Conservation (phyloP, 1,284 basidiomycete genomes). For the Sanghuangporus baumii region DNA sequence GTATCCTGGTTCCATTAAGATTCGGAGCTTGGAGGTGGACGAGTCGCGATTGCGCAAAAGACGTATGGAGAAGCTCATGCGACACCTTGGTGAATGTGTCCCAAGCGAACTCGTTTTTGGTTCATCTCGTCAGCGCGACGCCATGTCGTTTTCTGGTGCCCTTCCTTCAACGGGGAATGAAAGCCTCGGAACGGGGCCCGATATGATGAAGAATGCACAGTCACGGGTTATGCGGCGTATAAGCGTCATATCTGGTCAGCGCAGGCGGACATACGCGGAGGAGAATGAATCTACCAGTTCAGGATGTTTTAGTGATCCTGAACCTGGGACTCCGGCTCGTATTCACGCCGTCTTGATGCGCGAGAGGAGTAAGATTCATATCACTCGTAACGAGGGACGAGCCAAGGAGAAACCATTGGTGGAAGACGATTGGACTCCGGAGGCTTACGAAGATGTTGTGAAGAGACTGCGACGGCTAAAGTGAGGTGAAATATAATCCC, state of each 20-base stretch:
- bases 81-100: conserved; percentile 16
- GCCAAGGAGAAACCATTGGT: conserved; percentile 1
- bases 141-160: not conserved
- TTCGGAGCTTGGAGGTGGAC: not conserved
- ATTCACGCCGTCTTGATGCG: not conserved
- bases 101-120: conserved; percentile 16
- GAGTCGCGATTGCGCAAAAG: conserved; percentile 13
- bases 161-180: not conserved
- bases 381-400: not conserved
- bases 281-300: not conserved
- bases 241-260: not conserved
- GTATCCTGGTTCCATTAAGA: not conserved
- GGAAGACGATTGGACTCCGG: conserved; percentile 16
- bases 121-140: not conserved
- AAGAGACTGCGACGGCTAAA: conserved; percentile 14
- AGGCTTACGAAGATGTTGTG: conserved; percentile 17
- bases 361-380: not conserved
- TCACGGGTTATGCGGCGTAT: conserved; percentile 7
- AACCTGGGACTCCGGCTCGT: not conserved
- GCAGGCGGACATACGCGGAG: not conserved
- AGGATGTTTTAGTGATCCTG: not conserved
- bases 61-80: conserved; percentile 16
- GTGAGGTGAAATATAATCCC: not conserved
- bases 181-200: not conserved
- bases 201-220: not conserved